Percentiles rank a stretch among this genome's conserved stretches.
These are phyloP conservation scores for Bathelium albidoporum DNA, from an alignment of 495 filamentous ascomycete genomes.

Conservation along the genomic window DNA sequence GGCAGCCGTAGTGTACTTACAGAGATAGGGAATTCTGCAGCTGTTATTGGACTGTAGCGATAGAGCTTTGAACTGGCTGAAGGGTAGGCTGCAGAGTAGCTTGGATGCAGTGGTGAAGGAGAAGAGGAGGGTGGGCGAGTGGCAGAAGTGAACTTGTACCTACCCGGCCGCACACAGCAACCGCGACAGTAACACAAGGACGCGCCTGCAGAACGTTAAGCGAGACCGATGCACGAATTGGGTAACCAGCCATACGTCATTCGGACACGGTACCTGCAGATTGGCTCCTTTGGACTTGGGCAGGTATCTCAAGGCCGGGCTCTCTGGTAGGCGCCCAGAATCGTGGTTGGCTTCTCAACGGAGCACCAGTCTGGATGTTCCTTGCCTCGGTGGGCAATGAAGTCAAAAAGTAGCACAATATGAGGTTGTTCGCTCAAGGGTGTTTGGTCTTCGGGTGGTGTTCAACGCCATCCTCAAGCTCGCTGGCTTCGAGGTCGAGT, in stretches of 20 bases:
- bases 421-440: too few species aligned
- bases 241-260: background rate
- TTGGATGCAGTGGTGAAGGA: background rate
- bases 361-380: too few species aligned
- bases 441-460: too few species aligned
- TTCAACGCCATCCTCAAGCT: too few species aligned
- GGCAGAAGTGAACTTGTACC: background rate
- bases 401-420: too few species aligned
- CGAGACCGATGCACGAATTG: background rate
- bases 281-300: too few species aligned
- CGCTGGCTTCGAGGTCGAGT: too few species aligned
- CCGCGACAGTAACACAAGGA: background rate
- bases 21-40: constrained; percentile 4
- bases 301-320: background rate
- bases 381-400: too few species aligned
- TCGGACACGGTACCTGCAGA: background rate
- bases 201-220: background rate
- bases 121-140: background rate
- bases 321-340: too few species aligned
- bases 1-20: background rate
- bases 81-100: background rate
- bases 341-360: too few species aligned
- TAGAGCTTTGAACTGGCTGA: background rate
- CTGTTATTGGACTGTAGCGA: background rate
- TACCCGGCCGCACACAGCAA: background rate